A percentile compares a stretch with the other conserved stretches of the same genome.
phyloP scores from a whole-genome alignment of 2,329 filamentous ascomycete genomes.

The Paracoccidioides brasiliensis region DNA sequence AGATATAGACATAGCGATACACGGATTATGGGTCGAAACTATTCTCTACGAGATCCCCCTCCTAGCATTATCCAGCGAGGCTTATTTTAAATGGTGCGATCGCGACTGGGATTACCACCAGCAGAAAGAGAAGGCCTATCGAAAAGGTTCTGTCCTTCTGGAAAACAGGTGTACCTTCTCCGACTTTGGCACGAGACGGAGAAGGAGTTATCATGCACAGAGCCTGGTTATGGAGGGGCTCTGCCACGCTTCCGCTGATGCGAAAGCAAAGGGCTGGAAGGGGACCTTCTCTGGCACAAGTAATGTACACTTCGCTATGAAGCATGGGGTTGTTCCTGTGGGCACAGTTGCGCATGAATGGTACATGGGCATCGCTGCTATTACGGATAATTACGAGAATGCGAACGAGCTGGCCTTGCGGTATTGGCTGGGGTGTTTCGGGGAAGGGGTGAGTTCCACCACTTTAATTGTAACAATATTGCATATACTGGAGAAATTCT shows the following conservation, averaged over 20 bases:
- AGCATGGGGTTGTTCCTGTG: constrained; percentile 69
- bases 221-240: constrained; percentile 81
- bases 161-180: constrained; percentile 78
- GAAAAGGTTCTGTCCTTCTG: constrained; percentile 66
- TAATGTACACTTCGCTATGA: constrained; percentile 95
- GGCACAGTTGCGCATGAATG: constrained; percentile 94
- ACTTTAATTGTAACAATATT: too few species aligned
- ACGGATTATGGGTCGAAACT: constrained; percentile 81
- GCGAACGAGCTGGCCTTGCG: constrained; percentile 74
- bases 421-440: constrained; percentile 88
- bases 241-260: constrained; percentile 63
- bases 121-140: constrained; percentile 72
- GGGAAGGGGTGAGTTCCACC: constrained; percentile 45
- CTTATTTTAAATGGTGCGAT: constrained; percentile 95
- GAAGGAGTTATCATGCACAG: constrained; percentile 90
- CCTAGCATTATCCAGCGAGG: constrained; percentile 80
- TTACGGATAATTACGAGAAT: constrained; percentile 68
- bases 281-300: constrained; percentile 80
- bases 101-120: constrained; percentile 79
- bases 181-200: constrained; percentile 81
- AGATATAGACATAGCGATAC: constrained; percentile 61
- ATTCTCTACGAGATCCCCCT: constrained; percentile 97
- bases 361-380: constrained; percentile 97
- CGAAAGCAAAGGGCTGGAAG: constrained; percentile 46
- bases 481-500: background rate